Base-by-base conservation (phyloP, 495 filamentous ascomycete species). In the Aspergillus panamensis region DNA sequence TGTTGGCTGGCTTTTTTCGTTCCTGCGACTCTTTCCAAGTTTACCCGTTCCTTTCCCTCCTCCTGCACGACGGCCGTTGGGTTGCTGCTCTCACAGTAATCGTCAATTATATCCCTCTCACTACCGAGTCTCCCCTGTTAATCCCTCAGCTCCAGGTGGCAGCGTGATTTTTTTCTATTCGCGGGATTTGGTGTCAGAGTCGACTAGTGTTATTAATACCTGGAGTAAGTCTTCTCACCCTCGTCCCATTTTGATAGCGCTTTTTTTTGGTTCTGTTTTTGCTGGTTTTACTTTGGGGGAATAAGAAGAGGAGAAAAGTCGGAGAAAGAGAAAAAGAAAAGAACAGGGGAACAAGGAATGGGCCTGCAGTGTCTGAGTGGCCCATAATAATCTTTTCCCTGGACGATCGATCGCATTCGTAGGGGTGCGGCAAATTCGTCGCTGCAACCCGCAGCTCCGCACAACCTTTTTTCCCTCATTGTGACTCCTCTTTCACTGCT, bases 351-450 rank as follows among this genome's bases (percentile, higher is more conserved):
- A 39, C 3, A 57, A 58, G 49, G 57, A 56, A 43, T 51, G 33
- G 50, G 50, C 31, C 60, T 57, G 60, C 55, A 49, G 51, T 63
- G 63, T 63, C 66, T 71, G 47, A 35, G 60, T 67, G 59, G 66
- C 66, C 69, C 62, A 67, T 62, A 51, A 64, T 62, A 51, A 64
- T 67, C 67, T 50, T 58, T 45, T 14, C 33, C 57, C 56, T 47
- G 48, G 50, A 17, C 40, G 51, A 55, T 55, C 40, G 44, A 51
- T 55, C 61, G 37, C 55, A 55, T 54, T 64, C 33, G 62, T 53
- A 43, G 51, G 56, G 50, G 17, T 49, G 60, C 57, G 50, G 60
- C 60, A 61, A 62, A 64, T 59, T 60, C 45, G 35, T 58, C 42
- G 51, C 57, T 25, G 25, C 48, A 61, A 62, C 53, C 61, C 62